Evolutionary conservation across 108 stramenopile genomes (phyloP), one percentile per base, ranked within the genome.

Genomic region (Cyclotella choctawhatcheeana): DNA sequence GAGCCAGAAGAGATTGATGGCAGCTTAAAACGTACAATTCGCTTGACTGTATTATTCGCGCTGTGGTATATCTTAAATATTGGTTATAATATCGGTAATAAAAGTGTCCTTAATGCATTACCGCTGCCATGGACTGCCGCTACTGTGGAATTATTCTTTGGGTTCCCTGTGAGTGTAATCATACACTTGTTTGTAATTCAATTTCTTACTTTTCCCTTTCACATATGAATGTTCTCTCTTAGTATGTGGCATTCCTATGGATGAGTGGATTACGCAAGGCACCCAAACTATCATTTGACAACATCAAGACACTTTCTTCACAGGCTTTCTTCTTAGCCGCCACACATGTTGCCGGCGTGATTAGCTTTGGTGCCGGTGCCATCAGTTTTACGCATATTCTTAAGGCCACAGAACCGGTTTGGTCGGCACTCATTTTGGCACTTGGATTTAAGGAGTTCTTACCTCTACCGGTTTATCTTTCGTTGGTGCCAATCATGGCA

Each of bases 41-140:
- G 92, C 67, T 79, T 97, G 62, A 91, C 85, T 37, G 78, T 76
- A 16, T 96, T 94, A 73, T 99, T 99, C 77, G 88, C 69, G 14
- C 73, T 97, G 44, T 99, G 98, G 98, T 99, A 98, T 76, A 89
- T 92, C 26, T 90, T 99, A 62, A 99, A 98, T 74, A 78, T 99
- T 53, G 72, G 91, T 67, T 99, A 99, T 93, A 99, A 99, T 84
- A 96, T n/a, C n/a, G n/a, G n/a, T n/a, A n/a, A n/a, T n/a, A 88
- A 89, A 82, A 85, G 91, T 92, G 59, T 12, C 45, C n/a, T n/a
- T n/a, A 34, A 45, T 33, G 54, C 17, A 22, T 43, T 5, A 21
- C 6, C 5, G 25, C 21, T 27, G 7, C 8, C 3, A 16, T n/a
- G 26, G 55, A 32, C 5, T 26, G 27, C 22, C 24, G 20, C 29